A percentile compares a stretch with the other conserved stretches of the same genome.
Conservation (phyloP, 495 filamentous ascomycete species). For the Hypomontagnella monticulosa region DNA sequence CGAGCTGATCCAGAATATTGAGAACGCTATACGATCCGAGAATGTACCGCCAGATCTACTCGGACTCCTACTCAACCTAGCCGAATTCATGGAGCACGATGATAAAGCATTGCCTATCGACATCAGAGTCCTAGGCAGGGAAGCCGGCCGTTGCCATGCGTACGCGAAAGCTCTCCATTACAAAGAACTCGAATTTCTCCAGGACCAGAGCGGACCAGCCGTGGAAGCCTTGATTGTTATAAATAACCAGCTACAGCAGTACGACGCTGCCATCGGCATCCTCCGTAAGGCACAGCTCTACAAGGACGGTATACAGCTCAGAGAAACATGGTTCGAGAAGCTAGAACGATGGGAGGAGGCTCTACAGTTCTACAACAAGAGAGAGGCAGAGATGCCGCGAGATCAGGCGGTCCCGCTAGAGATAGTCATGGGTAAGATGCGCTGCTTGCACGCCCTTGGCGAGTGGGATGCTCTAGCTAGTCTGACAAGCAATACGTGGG, state of each 20-base stretch:
- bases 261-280: constrained; percentile 96
- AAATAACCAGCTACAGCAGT: constrained; percentile 98
- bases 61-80: constrained; percentile 92
- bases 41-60: constrained; percentile 95
- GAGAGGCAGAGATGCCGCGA: constrained; percentile 71
- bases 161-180: constrained; percentile 98
- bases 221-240: constrained; percentile 98
- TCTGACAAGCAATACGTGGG: constrained; percentile 92
- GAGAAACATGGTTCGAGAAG: constrained; percentile 99
- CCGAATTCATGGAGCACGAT: constrained; percentile 99
- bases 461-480: constrained; percentile 94
- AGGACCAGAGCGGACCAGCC: constrained; percentile 94
- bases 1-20: constrained; percentile 92
- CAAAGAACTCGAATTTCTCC: constrained; percentile 97
- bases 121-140: constrained; percentile 89
- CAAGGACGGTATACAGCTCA: constrained; percentile 86
- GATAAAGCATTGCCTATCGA: constrained; percentile 98
- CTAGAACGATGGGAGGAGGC: constrained; percentile 98
- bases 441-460: constrained; percentile 94
- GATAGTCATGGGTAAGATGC: constrained; percentile 99
- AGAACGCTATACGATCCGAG: constrained; percentile 89
- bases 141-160: constrained; percentile 94
- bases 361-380: constrained; percentile 86
- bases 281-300: constrained; percentile 93
- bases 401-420: constrained; percentile 76